A percentile compares a stretch with the other conserved stretches of the same genome.
Evolutionary conservation across 495 filamentous ascomycete genomes (phyloP).

Genomic region (Aspergillus steynii): DNA sequence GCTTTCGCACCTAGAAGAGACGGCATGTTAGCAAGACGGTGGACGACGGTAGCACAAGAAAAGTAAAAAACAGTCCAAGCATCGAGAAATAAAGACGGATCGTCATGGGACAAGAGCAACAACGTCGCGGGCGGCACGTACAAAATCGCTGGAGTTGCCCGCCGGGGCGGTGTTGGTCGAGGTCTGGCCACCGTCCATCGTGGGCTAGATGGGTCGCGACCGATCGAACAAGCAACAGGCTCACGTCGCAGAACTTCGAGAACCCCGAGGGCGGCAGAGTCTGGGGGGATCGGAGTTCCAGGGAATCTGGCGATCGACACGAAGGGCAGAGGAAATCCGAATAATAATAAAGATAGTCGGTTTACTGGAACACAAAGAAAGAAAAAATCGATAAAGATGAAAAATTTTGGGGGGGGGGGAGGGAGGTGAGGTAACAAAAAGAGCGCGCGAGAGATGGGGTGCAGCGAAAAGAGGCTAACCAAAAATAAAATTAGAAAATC

Average conservation of each 20-base stretch:
- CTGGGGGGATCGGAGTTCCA: not conserved
- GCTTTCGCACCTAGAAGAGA: slow-evolving; percentile 81
- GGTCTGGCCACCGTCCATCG: slow-evolving; percentile 56
- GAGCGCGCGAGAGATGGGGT: slow-evolving; percentile 5
- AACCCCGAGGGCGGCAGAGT: slow-evolving; percentile 6
- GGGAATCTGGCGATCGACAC: not conserved
- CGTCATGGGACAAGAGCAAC: slow-evolving; percentile 11
- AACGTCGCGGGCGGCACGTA: slow-evolving; percentile 43
- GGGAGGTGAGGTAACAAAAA: slow-evolving; percentile 13
- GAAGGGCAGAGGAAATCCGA: not conserved
- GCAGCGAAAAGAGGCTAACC: slow-evolving; percentile 5
- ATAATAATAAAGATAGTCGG: slow-evolving; percentile 1
- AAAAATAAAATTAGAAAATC: slow-evolving; percentile 19
- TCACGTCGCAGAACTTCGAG: slow-evolving; percentile 24
- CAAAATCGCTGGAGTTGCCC: slow-evolving; percentile 78
- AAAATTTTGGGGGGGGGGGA: slow-evolving; percentile 17
- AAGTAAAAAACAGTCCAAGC: slow-evolving; percentile 12
- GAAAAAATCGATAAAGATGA: slow-evolving; percentile 10
- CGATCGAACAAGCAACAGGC: slow-evolving; percentile 46
- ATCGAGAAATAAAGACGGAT: slow-evolving; percentile 11
- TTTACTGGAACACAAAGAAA: not conserved
- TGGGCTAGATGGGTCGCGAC: slow-evolving; percentile 52
- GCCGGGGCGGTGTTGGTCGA: slow-evolving; percentile 51
- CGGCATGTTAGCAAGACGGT: not conserved
- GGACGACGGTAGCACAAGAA: not conserved